Base-by-base conservation (phyloP, 2,329 filamentous ascomycete genomes). In the Grosmannia penicillata region DNA sequence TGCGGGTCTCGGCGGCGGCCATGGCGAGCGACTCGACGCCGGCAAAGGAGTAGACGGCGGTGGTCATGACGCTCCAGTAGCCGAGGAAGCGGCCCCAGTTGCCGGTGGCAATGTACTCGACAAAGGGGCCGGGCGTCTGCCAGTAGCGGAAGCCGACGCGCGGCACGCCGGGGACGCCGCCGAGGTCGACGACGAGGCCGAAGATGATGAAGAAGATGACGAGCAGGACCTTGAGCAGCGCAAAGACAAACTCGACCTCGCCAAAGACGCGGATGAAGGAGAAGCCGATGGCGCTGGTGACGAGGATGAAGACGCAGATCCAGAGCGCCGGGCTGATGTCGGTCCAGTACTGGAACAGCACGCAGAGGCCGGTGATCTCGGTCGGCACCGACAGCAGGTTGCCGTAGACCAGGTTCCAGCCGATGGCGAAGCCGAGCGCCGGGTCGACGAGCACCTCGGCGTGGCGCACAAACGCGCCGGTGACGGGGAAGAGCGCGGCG, bases 401-500 rank as follows among this genome's bases (percentile, higher is more conserved):
- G 40, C 65, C 60, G 43, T 65, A 66, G 57, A 61, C 68, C 41
- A 68, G 67, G 30, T 66, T 66, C 63, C 63, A 69, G 13, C 64
- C 61, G 9, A 70, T 48, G 2, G 65, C 61, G 37, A 67, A 70
- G 24, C 60, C 64, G 8, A 62, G 51, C 4, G 62, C 60, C 36
- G 61, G 59, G 41, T 66, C 62, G 31, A 65, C 58, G 36, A 59
- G 76, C 10, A 73, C 75, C 50, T 82, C 76, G 6, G 65, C 63
- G 31, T 67, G 69, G 11, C 65, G 54, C 45, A 85, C 68, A 49
- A 89, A 84, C 29, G 79, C 78, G 41, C 81, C 83, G 17, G 78
- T 65, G 26, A 87, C 75, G 6, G 84, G 84, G 22, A 87, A 75
- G 49, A 77, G 84, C 10, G 82, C 78, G 9, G 82, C 78, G 68